Evolutionary conservation across 176 grass and related monocot genomes (phyloP), one percentile per base, ranked within the genome.

Genomic region (Carex pumila): DNA sequence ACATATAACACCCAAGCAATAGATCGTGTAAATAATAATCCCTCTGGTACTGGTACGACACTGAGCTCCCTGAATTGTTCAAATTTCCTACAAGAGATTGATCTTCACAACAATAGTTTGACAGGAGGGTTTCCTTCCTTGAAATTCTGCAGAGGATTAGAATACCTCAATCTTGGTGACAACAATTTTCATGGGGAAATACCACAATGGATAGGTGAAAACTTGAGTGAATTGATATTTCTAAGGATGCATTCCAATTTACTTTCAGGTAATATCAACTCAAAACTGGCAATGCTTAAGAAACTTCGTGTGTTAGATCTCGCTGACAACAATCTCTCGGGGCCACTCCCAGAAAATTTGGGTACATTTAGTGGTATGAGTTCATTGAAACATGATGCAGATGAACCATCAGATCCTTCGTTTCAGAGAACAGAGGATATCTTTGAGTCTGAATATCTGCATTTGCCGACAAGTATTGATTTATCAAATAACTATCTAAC

Each of bases 231-330:
- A 9, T 22, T 76, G 49, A 54, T 54, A 12, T 11, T 25, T 50
- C 43, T 76, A 4, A 45, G 71, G 19, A 12, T 76, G 71, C 18
- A 8, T 1, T 76, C 71, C 8, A 93, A 93, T 45, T 59, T 82
- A 67, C 62, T 93, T 3, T 85, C 81, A 6, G 91, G 91, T 79
- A 65, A 36, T 15, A 93, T 93, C 64, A 89, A 86, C 31, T 85
- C 32, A 45, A 87, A 82, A 11, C 66, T 76, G 11, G 49, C 21
- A 54, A 39, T 12, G 39, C 49, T 76, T 10, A 52, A 88, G 21
- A 75, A 87, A 10, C 29, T 93, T 2, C 68, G 68, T 6, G 86
- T 82, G 15, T 79, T 62, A 52, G 32, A 79, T 32, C 61, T 84
- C 50, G 3, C 77, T 30, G 90, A 84, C 1, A 37, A 21, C 31